Base-by-base conservation (phyloP, 495 filamentous ascomycete genomes). In the Penicillium maclennaniae region DNA sequence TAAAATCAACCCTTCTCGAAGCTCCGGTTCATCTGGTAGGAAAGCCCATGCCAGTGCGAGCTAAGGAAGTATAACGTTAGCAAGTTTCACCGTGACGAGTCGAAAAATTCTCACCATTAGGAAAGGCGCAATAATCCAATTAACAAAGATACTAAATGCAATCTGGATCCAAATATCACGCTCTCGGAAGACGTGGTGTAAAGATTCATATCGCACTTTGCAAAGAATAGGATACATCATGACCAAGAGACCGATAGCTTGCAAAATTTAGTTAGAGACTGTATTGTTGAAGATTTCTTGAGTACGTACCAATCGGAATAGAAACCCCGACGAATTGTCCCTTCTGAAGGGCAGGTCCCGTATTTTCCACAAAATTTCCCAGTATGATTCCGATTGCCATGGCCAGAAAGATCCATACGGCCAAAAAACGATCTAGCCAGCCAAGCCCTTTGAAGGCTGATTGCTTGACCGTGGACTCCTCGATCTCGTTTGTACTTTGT, bases 141-240 rank as follows among this genome's bases (percentile, higher is more conserved):
- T 96, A 36, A 91, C 65, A 19, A 93, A 47, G 20, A 97, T 64
- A 56, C 87, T 90, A 62, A 97, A 89, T 0, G 58, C 74, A 47
- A 96, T 79, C 62, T 96, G 92, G 15, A 83, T 78, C 90, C 89
- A 97, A 7, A 95, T 70, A 3, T 71, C 71, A 5, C 78, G 78
- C 5, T 78, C 62, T 10, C 70, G 67, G 54, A 95, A 83, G 16
- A 89, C 66, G 7, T 80, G 76, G 66, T 92, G 89, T 39, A 97
- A 69, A 0, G 78, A 80, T 67, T 96, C 92, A 68, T 82, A 95
- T 31, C 83, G 82, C n/a, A 96, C 86, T 69, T 96, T 96, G 80
- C 91, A 93, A 19, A 95, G 75, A 54, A 95, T 95, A 0, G 91
- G 91, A 60, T 95, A 95, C 91, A 96, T 96, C 89, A 95, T 96